Evolutionary conservation across 345 rosid species (phyloP), one percentile per base, ranked within the genome.

Genomic region (Microcos paniculata): DNA sequence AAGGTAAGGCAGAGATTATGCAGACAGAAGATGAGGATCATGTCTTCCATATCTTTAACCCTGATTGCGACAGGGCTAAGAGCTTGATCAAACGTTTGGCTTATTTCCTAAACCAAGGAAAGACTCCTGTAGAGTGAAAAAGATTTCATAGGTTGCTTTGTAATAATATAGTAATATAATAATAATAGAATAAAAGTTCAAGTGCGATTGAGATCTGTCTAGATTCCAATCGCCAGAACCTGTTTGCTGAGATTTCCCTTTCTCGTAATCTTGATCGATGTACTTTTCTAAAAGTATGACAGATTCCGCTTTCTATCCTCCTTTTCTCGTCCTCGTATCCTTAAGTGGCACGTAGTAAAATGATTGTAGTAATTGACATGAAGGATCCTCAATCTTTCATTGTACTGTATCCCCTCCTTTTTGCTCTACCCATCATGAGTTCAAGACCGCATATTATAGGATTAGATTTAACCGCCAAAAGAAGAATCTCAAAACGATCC

Each of bases 21-120:
- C 91, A 90, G 80, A 80, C 85, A 0, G 85, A 83, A 77, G 94
- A 83, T 42, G 90, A 87, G 42, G 94, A 83, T 81, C 98, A 93
- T 51, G 91, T 89, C 6, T 93, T 93, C 69, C 94, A 91, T 76
- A 83, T 91, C 12, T 78, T 90, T 38, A 84, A 90, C 51, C 90
- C 87, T 0, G 72, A 80, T 52, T 71, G 87, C 45, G 78, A 81
- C 28, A 90, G 87, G 73, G 94, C 93, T 63, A 81, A 59, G 58
- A 72, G 59, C 65, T 51, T 91, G 80, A 18, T 84, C 72, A 84
- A 79, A 7, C 58, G 89, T 23, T 67, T 86, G 81, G 90, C 91
- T 79, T 66, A 80, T 61, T 90, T 84, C 82, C 64, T 91, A 3
- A 87, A 80, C 81, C 61, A 71, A 23, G 72, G 55, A n/a, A 71